Percentiles rank a stretch among this genome's conserved stretches.
Conservation (phyloP, 768 basidiomycete genomes). For the Hemileccinum impolitum region DNA sequence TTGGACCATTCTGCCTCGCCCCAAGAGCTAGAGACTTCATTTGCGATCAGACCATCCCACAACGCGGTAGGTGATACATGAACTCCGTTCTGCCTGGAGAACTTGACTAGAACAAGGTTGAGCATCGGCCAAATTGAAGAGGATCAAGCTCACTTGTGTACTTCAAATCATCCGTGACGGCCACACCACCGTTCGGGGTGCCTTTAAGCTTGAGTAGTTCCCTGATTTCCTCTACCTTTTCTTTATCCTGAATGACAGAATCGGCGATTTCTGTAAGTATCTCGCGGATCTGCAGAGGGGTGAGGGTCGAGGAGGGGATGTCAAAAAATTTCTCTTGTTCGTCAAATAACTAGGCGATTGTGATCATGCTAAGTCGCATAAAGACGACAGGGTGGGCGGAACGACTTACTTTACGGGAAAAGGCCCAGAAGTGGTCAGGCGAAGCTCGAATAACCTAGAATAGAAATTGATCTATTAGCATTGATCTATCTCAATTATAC, state of each 20-base stretch:
- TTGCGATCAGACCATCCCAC: slow-evolving; percentile 72
- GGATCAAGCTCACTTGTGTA: slow-evolving; percentile 63
- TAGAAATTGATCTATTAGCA: slow-evolving; percentile 22
- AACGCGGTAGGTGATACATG: slow-evolving; percentile 86
- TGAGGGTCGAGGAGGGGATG: slow-evolving; percentile 61
- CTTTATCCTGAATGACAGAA: slow-evolving; percentile 44
- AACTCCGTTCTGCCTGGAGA: slow-evolving; percentile 84
- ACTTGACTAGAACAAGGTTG: slow-evolving; percentile 61
- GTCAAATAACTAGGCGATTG: slow-evolving; percentile 61
- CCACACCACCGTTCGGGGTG: slow-evolving; percentile 75
- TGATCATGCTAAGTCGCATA: background rate
- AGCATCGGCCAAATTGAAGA: background rate
- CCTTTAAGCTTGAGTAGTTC: slow-evolving; percentile 62
- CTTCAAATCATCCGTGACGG: slow-evolving; percentile 82
- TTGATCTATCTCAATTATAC: background rate
- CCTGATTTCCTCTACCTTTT: slow-evolving; percentile 50
- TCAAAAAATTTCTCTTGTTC: slow-evolving; percentile 79
- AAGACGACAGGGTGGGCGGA: background rate
- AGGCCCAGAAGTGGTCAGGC: slow-evolving; percentile 79
- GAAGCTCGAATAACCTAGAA: slow-evolving; percentile 63
- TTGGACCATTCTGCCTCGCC: slow-evolving; percentile 75
- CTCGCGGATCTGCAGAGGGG: slow-evolving; percentile 69
- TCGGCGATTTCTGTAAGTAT: slow-evolving; percentile 63
- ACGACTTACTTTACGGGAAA: slow-evolving; percentile 56
- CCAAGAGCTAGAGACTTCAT: slow-evolving; percentile 79